Conservation (phyloP, 345 rosid species). For the Salix caprea region DNA sequence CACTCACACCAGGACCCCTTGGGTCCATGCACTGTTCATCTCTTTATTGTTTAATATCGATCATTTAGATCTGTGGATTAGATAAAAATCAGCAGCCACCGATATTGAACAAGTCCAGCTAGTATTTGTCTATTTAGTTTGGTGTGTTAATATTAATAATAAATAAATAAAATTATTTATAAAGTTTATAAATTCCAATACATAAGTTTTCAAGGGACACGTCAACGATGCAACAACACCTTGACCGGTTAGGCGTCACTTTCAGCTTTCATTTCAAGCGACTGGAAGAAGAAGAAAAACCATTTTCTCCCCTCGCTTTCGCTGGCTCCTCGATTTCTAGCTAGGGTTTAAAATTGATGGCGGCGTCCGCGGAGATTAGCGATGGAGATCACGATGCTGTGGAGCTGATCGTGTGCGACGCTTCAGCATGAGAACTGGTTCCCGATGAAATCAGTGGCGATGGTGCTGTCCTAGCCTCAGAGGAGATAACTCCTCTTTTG, state of each 20-base stretch:
- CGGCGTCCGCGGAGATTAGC: conserved; percentile 19
- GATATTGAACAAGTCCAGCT: background rate
- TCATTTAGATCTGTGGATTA: background rate
- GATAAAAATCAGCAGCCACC: background rate
- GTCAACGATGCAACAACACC: background rate
- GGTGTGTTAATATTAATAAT: too few species aligned
- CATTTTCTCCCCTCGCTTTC: background rate
- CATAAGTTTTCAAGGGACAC: background rate
- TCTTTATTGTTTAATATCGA: background rate
- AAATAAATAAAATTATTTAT: too few species aligned
- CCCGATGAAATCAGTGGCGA: conserved; percentile 1
- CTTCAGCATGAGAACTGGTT: conserved; percentile 30
- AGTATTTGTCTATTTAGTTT: too few species aligned
- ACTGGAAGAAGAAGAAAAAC: background rate
- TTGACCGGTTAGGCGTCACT: background rate
- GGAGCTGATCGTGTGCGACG: conserved; percentile 59
- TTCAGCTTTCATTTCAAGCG: background rate
- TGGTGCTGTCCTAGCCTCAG: conserved; percentile 28
- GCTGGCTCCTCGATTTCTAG: background rate
- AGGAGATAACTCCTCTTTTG: conserved; percentile 68
- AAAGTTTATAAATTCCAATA: too few species aligned
- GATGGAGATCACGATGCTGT: conserved; percentile 38
- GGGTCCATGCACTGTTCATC: background rate
- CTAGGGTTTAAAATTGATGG: background rate
- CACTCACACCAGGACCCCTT: too few species aligned